These are phyloP conservation scores for Atalantia buxifolia DNA, from an alignment of 345 rosid species.

Conservation along the genomic window DNA sequence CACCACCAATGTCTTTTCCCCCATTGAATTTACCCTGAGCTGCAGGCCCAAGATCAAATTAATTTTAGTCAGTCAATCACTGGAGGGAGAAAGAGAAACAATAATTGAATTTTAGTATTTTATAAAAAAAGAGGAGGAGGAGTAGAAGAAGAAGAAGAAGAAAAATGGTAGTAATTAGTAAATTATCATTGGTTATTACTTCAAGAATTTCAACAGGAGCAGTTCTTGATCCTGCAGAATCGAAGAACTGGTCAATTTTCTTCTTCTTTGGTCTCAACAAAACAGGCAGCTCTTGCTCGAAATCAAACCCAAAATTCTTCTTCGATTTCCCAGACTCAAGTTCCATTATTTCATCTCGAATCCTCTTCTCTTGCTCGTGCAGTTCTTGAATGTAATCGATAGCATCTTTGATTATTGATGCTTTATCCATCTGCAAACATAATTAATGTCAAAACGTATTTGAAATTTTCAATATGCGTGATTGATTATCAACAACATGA, in stretches of 20 bases:
- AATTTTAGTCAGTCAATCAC: neutral
- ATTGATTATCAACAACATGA: neutral
- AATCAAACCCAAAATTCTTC: constrained; percentile 38
- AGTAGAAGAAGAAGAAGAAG: too few species aligned
- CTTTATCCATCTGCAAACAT: constrained; percentile 80
- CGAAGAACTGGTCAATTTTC: constrained; percentile 39
- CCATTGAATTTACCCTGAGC: constrained; percentile 73
- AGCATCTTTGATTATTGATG: constrained; percentile 96
- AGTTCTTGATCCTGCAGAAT: constrained; percentile 33
- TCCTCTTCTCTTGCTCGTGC: constrained; percentile 71
- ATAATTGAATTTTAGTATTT: too few species aligned
- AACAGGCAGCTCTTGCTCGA: constrained; percentile 55
- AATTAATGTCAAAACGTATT: neutral
- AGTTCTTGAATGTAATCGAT: constrained; percentile 82
- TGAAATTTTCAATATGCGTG: too few species aligned
- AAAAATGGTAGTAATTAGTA: too few species aligned
- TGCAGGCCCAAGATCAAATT: constrained; percentile 16
- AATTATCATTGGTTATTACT: constrained; percentile 29
- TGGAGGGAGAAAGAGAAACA: too few species aligned
- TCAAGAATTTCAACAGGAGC: constrained; percentile 69
- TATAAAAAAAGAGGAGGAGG: too few species aligned
- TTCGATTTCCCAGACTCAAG: constrained; percentile 55
- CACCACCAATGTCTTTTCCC: constrained; percentile 67
- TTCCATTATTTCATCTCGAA: constrained; percentile 67
- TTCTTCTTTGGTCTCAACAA: constrained; percentile 70